Conservation (phyloP, 495 filamentous ascomycete species). For the Jackrogersella multiformis region DNA sequence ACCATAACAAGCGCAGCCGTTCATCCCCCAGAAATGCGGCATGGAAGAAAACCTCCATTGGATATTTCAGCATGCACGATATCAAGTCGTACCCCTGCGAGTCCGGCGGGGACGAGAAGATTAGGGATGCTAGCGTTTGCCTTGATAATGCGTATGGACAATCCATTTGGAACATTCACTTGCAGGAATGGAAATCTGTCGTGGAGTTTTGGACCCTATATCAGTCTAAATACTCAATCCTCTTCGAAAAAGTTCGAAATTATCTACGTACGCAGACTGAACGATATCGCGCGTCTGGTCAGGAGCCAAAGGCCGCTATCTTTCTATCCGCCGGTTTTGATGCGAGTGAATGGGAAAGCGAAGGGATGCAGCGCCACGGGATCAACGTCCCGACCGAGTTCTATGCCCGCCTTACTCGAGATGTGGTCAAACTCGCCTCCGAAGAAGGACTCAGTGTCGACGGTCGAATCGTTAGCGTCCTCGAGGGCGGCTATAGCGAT, state of each 20-base stretch:
- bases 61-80: conserved; percentile 95
- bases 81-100: conserved; percentile 99
- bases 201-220: conserved; percentile 91
- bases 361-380: conserved; percentile 91
- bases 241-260: conserved; percentile 80
- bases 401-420: conserved; percentile 87
- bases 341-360: conserved; percentile 92
- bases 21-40: conserved; percentile 70
- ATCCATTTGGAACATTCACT: conserved; percentile 94
- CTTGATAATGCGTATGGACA: conserved; percentile 92
- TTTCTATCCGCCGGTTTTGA: conserved; percentile 97
- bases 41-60: conserved; percentile 84
- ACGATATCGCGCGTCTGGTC: conserved; percentile 59
- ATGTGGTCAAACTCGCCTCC: conserved; percentile 81
- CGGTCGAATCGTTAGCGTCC: conserved; percentile 87
- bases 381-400: conserved; percentile 97
- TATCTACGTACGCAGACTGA: conserved; percentile 77
- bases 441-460: conserved; percentile 81
- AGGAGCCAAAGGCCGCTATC: conserved; percentile 79
- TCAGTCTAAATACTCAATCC: conserved; percentile 72
- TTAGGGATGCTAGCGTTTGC: conserved; percentile 89
- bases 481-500: conserved; percentile 96
- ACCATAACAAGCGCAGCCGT: conserved; percentile 73
- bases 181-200: conserved; percentile 83
- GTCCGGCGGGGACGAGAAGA: conserved; percentile 84